Percentiles rank a stretch among this genome's conserved stretches.
Evolutionary conservation across 176 grass and related monocot genomes (phyloP).

Genomic region (Elaeis guineensis): DNA sequence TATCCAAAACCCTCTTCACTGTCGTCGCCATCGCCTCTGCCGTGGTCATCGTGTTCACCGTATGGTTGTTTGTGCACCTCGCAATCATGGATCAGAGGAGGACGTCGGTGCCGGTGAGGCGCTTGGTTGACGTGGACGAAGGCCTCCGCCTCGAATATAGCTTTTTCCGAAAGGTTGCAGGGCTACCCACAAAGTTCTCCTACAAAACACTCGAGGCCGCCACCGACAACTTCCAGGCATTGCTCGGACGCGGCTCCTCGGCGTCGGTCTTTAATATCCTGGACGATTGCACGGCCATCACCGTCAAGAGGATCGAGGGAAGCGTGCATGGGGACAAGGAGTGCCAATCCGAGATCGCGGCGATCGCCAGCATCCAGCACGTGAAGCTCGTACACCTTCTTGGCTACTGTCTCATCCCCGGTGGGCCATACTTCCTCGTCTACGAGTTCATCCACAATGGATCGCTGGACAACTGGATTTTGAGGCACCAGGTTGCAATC

Average conservation of each 20-base stretch:
- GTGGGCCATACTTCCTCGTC: conserved; percentile 35
- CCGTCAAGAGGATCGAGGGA: conserved; percentile 49
- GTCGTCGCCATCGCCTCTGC: conserved; percentile 19
- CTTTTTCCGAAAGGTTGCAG: conserved; percentile 67
- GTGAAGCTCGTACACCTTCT: conserved; percentile 40
- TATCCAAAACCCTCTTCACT: conserved; percentile 31
- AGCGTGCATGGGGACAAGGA: conserved; percentile 32
- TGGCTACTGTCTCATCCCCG: conserved; percentile 40
- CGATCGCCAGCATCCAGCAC: conserved; percentile 55
- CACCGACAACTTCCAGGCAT: conserved; percentile 44
- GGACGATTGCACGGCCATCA: conserved; percentile 49
- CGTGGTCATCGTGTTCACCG: conserved; percentile 1
- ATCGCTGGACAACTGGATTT: conserved; percentile 47
- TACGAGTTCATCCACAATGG: conserved; percentile 45
- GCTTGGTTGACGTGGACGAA: conserved; percentile 6
- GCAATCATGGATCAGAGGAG: conserved; percentile 1
- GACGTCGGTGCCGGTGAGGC: too few species aligned
- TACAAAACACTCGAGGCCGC: conserved; percentile 33
- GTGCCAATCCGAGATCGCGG: conserved; percentile 47
- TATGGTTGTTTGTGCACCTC: conserved; percentile 23
- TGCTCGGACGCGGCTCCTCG: conserved; percentile 41
- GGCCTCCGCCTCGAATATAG: conserved; percentile 43
- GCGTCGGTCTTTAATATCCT: conserved; percentile 58
- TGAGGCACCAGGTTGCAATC: conserved; percentile 39
- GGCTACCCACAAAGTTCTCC: conserved; percentile 34